phyloP scores from a whole-genome alignment of 306 rosid genomes.

The Acacia acuminata region DNA sequence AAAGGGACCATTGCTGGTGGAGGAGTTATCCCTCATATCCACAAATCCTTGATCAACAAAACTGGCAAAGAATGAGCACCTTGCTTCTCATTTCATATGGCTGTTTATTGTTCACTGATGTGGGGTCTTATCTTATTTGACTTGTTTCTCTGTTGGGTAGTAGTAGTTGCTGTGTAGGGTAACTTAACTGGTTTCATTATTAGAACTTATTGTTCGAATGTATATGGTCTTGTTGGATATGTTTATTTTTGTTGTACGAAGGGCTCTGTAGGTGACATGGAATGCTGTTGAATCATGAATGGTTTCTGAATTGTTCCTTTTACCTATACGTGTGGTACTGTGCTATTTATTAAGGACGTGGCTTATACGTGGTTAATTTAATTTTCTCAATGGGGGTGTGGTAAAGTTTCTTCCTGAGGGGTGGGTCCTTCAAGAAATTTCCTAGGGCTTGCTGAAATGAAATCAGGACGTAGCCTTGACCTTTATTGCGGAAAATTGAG shows the following conservation, averaged over 20 bases:
- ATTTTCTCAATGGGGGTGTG: background rate
- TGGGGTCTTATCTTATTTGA: constrained; percentile 35
- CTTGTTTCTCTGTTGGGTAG: constrained; percentile 2
- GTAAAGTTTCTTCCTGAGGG: background rate
- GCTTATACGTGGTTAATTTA: background rate
- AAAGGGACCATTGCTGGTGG: constrained; percentile 99
- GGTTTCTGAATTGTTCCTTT: constrained; percentile 8
- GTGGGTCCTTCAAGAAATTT: background rate
- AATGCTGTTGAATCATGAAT: constrained; percentile 5
- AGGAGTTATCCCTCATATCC: constrained; percentile 96
- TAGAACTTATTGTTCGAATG: constrained; percentile 30
- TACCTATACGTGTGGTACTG: background rate
- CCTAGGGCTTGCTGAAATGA: background rate
- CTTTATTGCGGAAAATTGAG: background rate
- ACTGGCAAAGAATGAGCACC: constrained; percentile 77
- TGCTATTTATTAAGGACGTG: background rate
- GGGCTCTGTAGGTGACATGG: background rate
- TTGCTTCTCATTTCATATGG: constrained; percentile 18
- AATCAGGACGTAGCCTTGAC: background rate
- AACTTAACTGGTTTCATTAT: background rate
- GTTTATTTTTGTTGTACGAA: constrained; percentile 8
- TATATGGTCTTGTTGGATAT: constrained; percentile 25
- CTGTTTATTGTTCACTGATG: background rate
- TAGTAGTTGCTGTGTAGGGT: constrained; percentile 5
- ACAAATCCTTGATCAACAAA: constrained; percentile 97